Base-by-base conservation (phyloP, 1,284 basidiomycete species). In the Taiwanofungus camphoratus region DNA sequence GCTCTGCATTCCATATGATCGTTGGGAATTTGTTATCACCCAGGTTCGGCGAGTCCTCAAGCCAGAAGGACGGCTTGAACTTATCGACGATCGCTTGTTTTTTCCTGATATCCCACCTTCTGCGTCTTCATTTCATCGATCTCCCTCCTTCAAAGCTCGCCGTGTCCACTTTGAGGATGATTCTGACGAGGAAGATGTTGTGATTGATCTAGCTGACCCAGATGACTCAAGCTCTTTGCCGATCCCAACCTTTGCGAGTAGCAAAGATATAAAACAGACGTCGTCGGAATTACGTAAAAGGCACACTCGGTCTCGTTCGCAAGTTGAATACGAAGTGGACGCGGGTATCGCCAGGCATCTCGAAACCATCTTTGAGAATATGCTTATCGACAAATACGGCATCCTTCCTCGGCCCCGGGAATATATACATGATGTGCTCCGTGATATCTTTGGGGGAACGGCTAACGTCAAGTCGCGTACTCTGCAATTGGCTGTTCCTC, bases 31-130 rank as follows among this genome's bases (percentile, higher is more conserved):
- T 33, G 62, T 89, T 5, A 49, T 88, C 12, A 50, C 54, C 0
- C 77, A 89, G 67, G 73, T 71, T 4, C 60, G 68, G 13, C 78
- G 86, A 12, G 70, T 89, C 8, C 67, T 88, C 15, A 66, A 64
- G n/a, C 66, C 67, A 6, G 73, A 71, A 16, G 82, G 85, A 4
- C 70, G 74, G 12, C 63, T 87, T 2, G 85, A 88, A 58, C 54
- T 87, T 36, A 77, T 88, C 44, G 82, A 86, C 60, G 85, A 88
- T 56, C 67, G 80, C 51, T 59, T 84, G 22, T 62, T 74, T 52
- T 86, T 83, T 53, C 79, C 83, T 61, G 63, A 27, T 60, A 62
- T 43, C 48, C 46, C 13, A 8, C 50, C 32, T 29, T 44, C 30
- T 7, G 30, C n/a, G n/a, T 22, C 22, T 22, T 36, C 26, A 27